Evolutionary conservation across 2,329 filamentous ascomycete genomes (phyloP).

Genomic region (Trichophyton simii): DNA sequence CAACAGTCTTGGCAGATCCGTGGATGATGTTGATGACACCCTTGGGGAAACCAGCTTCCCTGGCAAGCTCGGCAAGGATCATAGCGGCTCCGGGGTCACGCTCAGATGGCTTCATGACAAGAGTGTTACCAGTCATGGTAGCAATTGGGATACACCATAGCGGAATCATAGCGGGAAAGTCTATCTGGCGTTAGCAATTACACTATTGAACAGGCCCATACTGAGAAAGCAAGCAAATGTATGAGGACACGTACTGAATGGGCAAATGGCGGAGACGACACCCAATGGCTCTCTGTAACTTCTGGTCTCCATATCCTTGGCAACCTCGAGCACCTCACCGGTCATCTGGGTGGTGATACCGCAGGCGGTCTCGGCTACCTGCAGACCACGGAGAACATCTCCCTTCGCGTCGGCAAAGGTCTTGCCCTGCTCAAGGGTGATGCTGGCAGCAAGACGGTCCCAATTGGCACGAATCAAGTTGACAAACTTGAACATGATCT

Average conservation of each 20-base stretch:
- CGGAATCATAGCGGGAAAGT: constrained; percentile 61
- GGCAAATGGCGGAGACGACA: constrained; percentile 39
- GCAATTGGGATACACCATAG: constrained; percentile 55
- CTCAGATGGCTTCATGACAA: constrained; percentile 55
- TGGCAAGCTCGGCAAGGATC: constrained; percentile 52
- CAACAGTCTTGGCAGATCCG: constrained; percentile 51
- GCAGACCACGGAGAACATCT: constrained; percentile 53
- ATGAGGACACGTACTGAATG: constrained; percentile 12
- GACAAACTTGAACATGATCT: constrained; percentile 56
- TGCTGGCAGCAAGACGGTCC: constrained; percentile 52
- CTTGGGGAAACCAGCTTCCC: constrained; percentile 52
- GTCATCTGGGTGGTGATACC: constrained; percentile 54
- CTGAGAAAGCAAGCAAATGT: background rate
- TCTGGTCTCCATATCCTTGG: constrained; percentile 56
- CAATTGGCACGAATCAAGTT: constrained; percentile 51
- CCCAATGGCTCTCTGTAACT: constrained; percentile 54
- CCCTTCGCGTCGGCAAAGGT: constrained; percentile 55
- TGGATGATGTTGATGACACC: constrained; percentile 57
- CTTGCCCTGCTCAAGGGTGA: constrained; percentile 57
- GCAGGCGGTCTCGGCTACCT: constrained; percentile 55
- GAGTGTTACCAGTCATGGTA: constrained; percentile 51
- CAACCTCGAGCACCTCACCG: constrained; percentile 56
- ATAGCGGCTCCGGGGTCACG: constrained; percentile 53
- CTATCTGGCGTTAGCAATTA: constrained; percentile 21
- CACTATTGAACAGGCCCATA: too few species aligned